phyloP scores from a whole-genome alignment of 2,329 filamentous ascomycete genomes.

The Colletotrichum endophyticum region DNA sequence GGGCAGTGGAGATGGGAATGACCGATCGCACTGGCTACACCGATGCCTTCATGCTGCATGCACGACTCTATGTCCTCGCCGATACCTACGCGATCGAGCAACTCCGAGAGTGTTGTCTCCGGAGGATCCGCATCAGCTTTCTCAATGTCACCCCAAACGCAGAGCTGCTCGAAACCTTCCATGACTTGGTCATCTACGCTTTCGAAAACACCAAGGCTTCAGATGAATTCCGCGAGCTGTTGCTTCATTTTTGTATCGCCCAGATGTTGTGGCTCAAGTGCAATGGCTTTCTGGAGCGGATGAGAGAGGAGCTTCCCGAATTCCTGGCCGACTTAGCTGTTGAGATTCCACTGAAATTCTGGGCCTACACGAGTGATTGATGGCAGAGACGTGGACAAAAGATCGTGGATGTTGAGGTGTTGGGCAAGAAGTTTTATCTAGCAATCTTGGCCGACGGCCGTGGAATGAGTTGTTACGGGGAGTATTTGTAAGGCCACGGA shows the following conservation, averaged over 20 bases:
- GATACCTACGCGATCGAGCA: background rate
- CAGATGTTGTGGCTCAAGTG: background rate
- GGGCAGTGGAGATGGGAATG: background rate
- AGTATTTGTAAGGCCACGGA: too few relatives aligned
- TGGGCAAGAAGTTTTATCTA: too few relatives aligned
- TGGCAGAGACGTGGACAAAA: too few relatives aligned
- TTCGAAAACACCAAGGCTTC: background rate
- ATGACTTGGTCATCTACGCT: background rate
- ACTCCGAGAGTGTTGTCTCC: background rate
- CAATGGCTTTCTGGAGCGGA: rapidly evolving
- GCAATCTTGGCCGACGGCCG: too few relatives aligned
- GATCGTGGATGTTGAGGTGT: too few relatives aligned
- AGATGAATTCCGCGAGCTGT: background rate
- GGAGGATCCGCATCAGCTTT: background rate
- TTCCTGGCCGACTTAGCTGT: background rate
- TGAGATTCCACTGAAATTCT: background rate
- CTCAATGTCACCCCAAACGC: background rate
- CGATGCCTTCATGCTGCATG: background rate
- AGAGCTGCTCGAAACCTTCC: background rate
- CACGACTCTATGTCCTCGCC: background rate
- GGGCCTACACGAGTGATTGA: too few relatives aligned
- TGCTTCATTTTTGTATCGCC: background rate
- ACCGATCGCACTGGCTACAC: background rate
- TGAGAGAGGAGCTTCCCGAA: background rate
- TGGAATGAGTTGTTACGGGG: too few relatives aligned